Evolutionary conservation across 768 basidiomycete species (phyloP), one percentile per base, ranked within the genome.

Genomic region (Phanerochaete sordida): DNA sequence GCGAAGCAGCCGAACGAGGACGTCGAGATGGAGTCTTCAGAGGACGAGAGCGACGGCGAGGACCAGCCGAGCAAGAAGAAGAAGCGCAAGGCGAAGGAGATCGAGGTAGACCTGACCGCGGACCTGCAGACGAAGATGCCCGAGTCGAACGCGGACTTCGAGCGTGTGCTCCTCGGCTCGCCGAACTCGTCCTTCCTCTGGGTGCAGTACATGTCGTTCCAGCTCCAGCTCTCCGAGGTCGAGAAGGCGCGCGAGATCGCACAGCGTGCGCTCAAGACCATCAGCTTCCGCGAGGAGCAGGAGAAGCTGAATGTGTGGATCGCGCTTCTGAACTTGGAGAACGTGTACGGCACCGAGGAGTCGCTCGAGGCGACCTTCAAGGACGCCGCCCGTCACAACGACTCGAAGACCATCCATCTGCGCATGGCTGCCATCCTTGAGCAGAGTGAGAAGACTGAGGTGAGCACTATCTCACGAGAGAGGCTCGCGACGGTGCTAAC

Each of bases 181-280:
- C 96, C 97, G 1, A 94, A 97, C 70, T 98, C 95, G 7, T 98
- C 97, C 0, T 97, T 90, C 75, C 81, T 98, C 33, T 99, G 97
- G 97, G 88, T 99, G 60, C 95, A 98, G 72, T 99, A 95, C 73
- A 98, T 99, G 94, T 96, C 97, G 9, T 96, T 98, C 84, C 93
- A 95, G 68, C 79, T 98, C 12, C 94, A 94, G 65, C 83, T 99
- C n/a, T 93, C 95, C 30, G 96, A 99, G 74, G 78, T 97, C 57
- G 95, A 95, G 67, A 97, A 95, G 73, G 97, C 96, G 15, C 84
- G 94, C 46, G 87, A 90, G 70, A 87, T 95, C 54, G 95, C 87
- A 49, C 82, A 84, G 56, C 85, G 92, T 24, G 96, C 95, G 4
- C 78, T 98, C 47, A 79, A 84, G 62, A 88, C 88, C 12, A 98